phyloP scores from a whole-genome alignment of 257 asterid species.

The Leptodermis oblonga region DNA sequence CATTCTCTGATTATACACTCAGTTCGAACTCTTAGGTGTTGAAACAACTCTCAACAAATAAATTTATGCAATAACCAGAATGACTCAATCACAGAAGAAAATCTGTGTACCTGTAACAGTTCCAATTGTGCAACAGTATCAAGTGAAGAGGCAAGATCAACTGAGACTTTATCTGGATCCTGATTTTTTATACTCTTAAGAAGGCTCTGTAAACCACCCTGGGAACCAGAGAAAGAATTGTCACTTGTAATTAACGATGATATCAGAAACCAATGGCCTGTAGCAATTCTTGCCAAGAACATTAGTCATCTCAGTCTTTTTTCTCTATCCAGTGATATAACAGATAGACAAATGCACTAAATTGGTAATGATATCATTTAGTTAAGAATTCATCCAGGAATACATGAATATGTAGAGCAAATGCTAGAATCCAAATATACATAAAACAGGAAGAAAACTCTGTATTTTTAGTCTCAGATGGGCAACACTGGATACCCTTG shows the following conservation, averaged over 20 bases:
- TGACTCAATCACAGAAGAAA: constrained; percentile 15
- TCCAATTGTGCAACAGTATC: constrained; percentile 84
- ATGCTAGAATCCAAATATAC: not conserved
- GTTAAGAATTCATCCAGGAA: not conserved
- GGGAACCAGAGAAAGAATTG: constrained; percentile 17
- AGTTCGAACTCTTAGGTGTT: not conserved
- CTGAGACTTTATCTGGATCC: constrained; percentile 79
- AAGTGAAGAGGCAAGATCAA: constrained; percentile 74
- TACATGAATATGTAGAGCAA: not conserved
- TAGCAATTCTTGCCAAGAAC: not conserved
- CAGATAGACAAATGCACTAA: not conserved
- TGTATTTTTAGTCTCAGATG: not conserved
- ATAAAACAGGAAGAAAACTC: not conserved
- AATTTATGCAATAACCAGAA: not conserved
- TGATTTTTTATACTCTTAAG: constrained; percentile 66
- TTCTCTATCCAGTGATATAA: not conserved
- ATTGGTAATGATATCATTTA: not conserved
- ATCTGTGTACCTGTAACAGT: constrained; percentile 70
- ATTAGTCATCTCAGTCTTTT: not conserved
- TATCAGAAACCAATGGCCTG: not conserved
- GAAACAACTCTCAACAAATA: not conserved
- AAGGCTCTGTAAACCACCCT: constrained; percentile 87
- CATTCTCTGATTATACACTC: not conserved
- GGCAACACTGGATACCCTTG: not conserved
- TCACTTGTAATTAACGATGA: constrained; percentile 8